These are phyloP conservation scores for Eucalyptus leucophloia DNA, from an alignment of 345 rosid genomes.

Conservation along the genomic window DNA sequence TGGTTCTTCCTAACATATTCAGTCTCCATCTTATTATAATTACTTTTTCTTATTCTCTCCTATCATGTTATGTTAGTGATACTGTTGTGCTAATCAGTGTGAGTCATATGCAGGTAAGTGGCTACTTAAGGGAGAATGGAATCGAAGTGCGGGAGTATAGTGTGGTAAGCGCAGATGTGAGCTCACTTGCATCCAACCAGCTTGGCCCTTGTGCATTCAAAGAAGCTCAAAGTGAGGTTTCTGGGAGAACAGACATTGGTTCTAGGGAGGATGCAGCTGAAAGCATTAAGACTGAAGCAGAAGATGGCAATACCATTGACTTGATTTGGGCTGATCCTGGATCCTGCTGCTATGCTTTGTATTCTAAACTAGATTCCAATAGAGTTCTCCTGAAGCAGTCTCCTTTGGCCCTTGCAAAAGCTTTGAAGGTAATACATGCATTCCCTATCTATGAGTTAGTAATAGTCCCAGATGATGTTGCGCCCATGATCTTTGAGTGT, in stretches of 20 bases:
- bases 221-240: not conserved
- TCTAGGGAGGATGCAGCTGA: not conserved
- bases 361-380: constrained; percentile 54
- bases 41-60: not conserved
- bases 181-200: constrained; percentile 43
- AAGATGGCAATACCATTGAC: constrained; percentile 12
- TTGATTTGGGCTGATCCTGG: constrained; percentile 73
- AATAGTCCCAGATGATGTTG: not conserved
- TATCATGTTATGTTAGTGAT: not conserved
- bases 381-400: constrained; percentile 70
- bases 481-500: not conserved
- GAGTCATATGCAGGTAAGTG: constrained; percentile 24
- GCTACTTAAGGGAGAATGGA: constrained; percentile 36
- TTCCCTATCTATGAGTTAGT: not conserved
- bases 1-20: not conserved
- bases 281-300: not conserved
- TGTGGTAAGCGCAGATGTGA: constrained; percentile 60
- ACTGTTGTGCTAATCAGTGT: not conserved
- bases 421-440: constrained; percentile 59
- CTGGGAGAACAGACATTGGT: not conserved
- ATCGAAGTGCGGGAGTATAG: constrained; percentile 66
- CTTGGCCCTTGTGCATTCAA: constrained; percentile 25
- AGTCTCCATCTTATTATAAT: not conserved
- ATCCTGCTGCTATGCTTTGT: constrained; percentile 85
- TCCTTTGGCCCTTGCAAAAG: constrained; percentile 91